Conservation (phyloP, 1,139 yeast species). For the Debaryomyces sp. region DNA sequence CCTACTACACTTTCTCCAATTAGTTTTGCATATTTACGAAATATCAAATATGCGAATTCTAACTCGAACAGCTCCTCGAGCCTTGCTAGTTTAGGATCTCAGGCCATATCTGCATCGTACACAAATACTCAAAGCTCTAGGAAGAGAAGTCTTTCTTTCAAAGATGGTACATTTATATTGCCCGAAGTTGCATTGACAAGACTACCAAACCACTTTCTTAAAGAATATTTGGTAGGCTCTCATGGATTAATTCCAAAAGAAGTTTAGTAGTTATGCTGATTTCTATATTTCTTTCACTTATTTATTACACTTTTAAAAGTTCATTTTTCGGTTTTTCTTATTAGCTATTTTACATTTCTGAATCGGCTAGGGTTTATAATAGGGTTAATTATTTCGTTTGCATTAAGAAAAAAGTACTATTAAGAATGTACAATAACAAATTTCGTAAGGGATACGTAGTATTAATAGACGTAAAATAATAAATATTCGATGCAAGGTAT, state of each 20-base stretch:
- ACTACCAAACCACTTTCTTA: constrained; percentile 41
- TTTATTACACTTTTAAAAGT: neutral
- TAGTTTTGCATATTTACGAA: constrained; percentile 26
- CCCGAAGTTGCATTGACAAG: constrained; percentile 35
- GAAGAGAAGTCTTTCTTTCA: constrained; percentile 19
- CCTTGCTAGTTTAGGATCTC: constrained; percentile 21
- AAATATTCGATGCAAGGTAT: constrained; percentile 1
- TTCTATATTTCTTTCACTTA: neutral
- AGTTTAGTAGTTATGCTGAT: constrained; percentile 9
- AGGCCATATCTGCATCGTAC: neutral
- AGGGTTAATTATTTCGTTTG: neutral
- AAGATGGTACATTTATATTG: constrained; percentile 21
- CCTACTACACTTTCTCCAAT: constrained; percentile 41
- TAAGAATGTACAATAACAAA: neutral
- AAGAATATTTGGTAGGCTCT: constrained; percentile 44
- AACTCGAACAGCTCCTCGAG: constrained; percentile 20
- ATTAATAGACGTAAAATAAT: neutral
- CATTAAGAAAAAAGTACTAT: neutral
- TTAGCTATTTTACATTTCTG: neutral
- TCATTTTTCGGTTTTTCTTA: neutral
- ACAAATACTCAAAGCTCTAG: constrained; percentile 7
- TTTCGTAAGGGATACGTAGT: neutral
- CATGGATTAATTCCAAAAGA: constrained; percentile 45
- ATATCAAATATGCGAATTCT: constrained; percentile 26
- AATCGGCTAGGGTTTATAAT: neutral